Evolutionary conservation across 164 flowering plant genomes (phyloP), one percentile per base, ranked within the genome.

Genomic region (Tetrastigma voinierianum): DNA sequence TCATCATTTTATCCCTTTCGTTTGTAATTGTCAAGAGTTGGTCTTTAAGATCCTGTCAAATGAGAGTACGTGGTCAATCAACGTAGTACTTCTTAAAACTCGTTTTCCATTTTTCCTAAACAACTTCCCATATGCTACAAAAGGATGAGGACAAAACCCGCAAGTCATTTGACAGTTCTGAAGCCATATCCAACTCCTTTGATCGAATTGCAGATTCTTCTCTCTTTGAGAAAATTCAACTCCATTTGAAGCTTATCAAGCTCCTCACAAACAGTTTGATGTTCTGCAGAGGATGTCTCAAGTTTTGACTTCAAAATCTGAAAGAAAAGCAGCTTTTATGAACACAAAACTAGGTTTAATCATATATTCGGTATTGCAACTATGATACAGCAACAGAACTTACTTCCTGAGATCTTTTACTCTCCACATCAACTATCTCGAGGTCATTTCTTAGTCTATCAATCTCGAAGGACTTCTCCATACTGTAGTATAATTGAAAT

Each of bases 1-100:
- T 49, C 60, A 63, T 54, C 57, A 77, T 32, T n/a, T 59, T 61
- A 64, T 85, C 80, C 72, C 82, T 75, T 70, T 85, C 89, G 18
- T 59, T 64, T 17, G 67, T 68, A 60, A 78, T 51, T 47, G 9
- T 4, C 15, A 61, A 59, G 54, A 82, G 74, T 58, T 85, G 74
- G 46, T 67, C 53, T 58, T 69, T 69, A 24, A 77, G 59, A 46
- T 55, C 58, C 82, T 78, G 70, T 48, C 9, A 46, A 23, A 18
- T 17, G 9, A 19, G 20, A 43, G 18, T 19, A n/a, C 24, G 59
- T n/a, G 12, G 46, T 43, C 43, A 65, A 15, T 32, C 46, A n/a
- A 59, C 49, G 14, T 11, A 61, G 19, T 32, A 32, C 40, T 32
- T 32, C 40, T 32, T 32, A 32, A 32, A 32, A 32, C 6, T 32